Conservation (phyloP, 148 eudicot species). For the Beta vulgaris region DNA sequence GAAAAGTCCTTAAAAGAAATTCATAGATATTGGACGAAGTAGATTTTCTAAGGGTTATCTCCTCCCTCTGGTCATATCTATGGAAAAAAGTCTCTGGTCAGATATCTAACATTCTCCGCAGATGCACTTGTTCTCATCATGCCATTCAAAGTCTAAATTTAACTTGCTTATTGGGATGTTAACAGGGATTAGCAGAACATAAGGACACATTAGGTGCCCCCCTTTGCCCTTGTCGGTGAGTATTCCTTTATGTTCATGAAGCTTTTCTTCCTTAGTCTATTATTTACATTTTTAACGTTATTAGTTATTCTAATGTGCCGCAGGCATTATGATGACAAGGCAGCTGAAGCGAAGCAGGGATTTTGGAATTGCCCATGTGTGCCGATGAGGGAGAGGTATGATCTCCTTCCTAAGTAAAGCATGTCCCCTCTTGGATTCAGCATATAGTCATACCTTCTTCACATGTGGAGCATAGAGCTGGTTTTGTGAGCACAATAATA, state of each 20-base stretch:
- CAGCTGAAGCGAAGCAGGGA: conserved; percentile 87
- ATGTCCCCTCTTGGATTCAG: neutral
- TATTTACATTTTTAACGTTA: neutral
- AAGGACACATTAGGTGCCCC: conserved; percentile 95
- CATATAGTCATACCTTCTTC: neutral
- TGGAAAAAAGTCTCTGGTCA: neutral
- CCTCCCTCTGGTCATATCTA: neutral
- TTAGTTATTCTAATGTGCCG: conserved; percentile 4
- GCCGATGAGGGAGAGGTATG: conserved; percentile 96
- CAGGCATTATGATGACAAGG: conserved; percentile 97
- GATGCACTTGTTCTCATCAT: neutral
- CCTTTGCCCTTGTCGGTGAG: conserved; percentile 93
- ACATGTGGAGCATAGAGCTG: neutral
- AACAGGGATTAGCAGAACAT: conserved; percentile 94
- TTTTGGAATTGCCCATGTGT: conserved; percentile 99
- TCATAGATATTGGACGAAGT: neutral
- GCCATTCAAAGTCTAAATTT: neutral
- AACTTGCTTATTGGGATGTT: conserved; percentile 6
- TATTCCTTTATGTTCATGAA: neutral
- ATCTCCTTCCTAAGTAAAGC: neutral
- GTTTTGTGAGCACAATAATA: too few species aligned
- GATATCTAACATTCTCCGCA: neutral
- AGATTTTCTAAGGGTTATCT: neutral
- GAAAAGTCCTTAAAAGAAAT: neutral
- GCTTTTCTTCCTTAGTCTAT: conserved; percentile 5